Conservation (phyloP, 805 yeast species). For the Starmerella davenportii region DNA sequence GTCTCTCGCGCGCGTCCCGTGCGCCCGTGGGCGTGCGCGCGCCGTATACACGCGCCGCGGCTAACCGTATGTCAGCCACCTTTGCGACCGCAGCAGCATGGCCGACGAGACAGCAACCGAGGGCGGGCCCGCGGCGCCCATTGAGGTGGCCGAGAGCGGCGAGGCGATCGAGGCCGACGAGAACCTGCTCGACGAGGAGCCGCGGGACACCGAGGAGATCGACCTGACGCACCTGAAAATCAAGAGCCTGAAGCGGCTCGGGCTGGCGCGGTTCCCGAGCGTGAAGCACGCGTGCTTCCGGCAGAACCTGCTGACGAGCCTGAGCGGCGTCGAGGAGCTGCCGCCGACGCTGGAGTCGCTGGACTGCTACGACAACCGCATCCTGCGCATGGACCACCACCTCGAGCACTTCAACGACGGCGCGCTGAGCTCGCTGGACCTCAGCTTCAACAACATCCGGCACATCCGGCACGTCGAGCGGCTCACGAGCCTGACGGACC, state of each 20-base stretch:
- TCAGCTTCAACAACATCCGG: slow-evolving; percentile 77
- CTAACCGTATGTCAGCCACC: no score
- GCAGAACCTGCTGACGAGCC: slow-evolving; percentile 63
- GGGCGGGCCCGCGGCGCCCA: no score
- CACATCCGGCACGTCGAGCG: slow-evolving; percentile 62
- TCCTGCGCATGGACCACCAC: slow-evolving; percentile 57
- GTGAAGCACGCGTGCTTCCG: slow-evolving; percentile 54
- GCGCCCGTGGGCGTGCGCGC: no score
- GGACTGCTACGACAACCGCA: slow-evolving; percentile 82
- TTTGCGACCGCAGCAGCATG: no score
- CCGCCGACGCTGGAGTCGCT: slow-evolving; percentile 48
- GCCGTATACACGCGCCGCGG: no score
- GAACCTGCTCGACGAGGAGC: slow-evolving; percentile 34
- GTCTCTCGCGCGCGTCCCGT: no score
- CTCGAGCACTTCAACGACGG: slow-evolving; percentile 41
- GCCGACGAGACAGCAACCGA: no score
- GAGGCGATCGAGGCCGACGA: slow-evolving; percentile 40
- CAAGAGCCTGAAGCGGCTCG: slow-evolving; percentile 30
- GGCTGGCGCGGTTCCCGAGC: slow-evolving; percentile 31
- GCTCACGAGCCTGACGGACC: slow-evolving; percentile 41
- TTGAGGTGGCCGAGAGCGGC: slow-evolving; percentile 11
- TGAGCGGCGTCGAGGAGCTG: slow-evolving; percentile 48
- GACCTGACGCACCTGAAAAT: slow-evolving; percentile 45
- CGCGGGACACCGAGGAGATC: slow-evolving; percentile 32
- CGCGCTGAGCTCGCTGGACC: slow-evolving; percentile 37